These are phyloP conservation scores for Tolypocladium sp. DNA, from an alignment of 2,329 filamentous ascomycete species.

Conservation along the genomic window DNA sequence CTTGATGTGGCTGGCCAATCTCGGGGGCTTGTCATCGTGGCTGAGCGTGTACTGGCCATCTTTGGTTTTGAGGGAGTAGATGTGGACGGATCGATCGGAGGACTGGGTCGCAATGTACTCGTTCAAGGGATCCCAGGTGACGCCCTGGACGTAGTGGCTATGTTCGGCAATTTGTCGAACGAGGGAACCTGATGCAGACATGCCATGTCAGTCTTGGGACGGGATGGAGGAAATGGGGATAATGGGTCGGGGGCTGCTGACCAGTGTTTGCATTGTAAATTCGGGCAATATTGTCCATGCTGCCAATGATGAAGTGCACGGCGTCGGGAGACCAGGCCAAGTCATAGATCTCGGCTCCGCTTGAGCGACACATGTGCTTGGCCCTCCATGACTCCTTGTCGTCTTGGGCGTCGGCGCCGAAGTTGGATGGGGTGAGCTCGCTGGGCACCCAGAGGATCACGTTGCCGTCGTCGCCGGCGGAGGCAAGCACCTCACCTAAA, in stretches of 20 bases:
- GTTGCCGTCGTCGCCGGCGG: constrained; percentile 94
- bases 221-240: not conserved
- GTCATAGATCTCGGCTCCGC: constrained; percentile 94
- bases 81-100: constrained; percentile 94
- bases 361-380: constrained; percentile 95
- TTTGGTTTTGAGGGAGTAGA: constrained; percentile 92
- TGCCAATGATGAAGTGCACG: constrained; percentile 91
- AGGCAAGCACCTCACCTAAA: constrained; percentile 82
- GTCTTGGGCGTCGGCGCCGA: constrained; percentile 78
- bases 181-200: constrained; percentile 36
- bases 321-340: constrained; percentile 98
- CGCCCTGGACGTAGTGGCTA: constrained; percentile 96
- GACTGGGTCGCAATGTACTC: constrained; percentile 98
- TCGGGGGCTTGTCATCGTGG: constrained; percentile 59
- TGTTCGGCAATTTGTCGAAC: constrained; percentile 95
- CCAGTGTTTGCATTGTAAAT: constrained; percentile 94
- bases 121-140: constrained; percentile 96
- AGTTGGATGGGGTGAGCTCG: constrained; percentile 57
- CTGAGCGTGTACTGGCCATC: constrained; percentile 85
- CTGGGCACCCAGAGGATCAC: constrained; percentile 93
- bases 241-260: constrained; percentile 27
- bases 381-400: constrained; percentile 96
- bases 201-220: constrained; percentile 1
- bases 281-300: constrained; percentile 96
- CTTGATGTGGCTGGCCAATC: constrained; percentile 67